These are phyloP conservation scores for Juglanconis juglandina DNA, from an alignment of 2,329 filamentous ascomycete genomes.

Conservation along the genomic window DNA sequence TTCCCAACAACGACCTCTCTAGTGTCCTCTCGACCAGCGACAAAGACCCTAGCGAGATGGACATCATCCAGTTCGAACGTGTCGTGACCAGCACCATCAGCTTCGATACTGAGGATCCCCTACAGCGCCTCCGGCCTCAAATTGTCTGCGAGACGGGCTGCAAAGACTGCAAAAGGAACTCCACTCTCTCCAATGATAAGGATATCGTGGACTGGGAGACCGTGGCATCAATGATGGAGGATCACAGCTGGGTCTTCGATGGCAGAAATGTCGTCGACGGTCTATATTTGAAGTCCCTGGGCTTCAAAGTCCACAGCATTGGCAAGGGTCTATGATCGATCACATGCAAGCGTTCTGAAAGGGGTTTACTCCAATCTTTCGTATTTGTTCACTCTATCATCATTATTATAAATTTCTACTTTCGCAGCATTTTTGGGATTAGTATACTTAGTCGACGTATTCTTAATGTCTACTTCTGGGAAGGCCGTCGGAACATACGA, in stretches of 20 bases:
- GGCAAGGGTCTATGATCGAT: constrained; percentile 12
- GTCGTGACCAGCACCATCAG: constrained; percentile 6
- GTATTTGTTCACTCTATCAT: too few species aligned
- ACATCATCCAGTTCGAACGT: constrained; percentile 26
- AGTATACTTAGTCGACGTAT: too few species aligned
- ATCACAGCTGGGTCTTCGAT: constrained; percentile 19
- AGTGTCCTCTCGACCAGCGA: neutral
- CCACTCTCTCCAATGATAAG: constrained; percentile 6
- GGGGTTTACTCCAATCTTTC: too few species aligned
- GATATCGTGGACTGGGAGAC: constrained; percentile 17
- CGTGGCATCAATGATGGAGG: constrained; percentile 15
- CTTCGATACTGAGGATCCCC: constrained; percentile 21
- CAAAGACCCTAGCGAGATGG: constrained; percentile 25
- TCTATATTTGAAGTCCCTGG: constrained; percentile 13
- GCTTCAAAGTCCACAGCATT: constrained; percentile 20
- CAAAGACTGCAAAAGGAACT: constrained; percentile 12
- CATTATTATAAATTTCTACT: too few species aligned
- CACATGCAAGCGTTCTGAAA: too few species aligned
- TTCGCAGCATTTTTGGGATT: too few species aligned
- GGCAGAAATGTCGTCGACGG: constrained; percentile 17
- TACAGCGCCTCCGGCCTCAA: constrained; percentile 17
- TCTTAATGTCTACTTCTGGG: too few species aligned
- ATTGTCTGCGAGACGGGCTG: constrained; percentile 1
- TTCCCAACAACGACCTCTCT: neutral
- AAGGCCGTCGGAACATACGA: too few species aligned